These are phyloP conservation scores for Planoprotostelium fungivorum DNA, from an alignment of 78 protist species.

Conservation along the genomic window DNA sequence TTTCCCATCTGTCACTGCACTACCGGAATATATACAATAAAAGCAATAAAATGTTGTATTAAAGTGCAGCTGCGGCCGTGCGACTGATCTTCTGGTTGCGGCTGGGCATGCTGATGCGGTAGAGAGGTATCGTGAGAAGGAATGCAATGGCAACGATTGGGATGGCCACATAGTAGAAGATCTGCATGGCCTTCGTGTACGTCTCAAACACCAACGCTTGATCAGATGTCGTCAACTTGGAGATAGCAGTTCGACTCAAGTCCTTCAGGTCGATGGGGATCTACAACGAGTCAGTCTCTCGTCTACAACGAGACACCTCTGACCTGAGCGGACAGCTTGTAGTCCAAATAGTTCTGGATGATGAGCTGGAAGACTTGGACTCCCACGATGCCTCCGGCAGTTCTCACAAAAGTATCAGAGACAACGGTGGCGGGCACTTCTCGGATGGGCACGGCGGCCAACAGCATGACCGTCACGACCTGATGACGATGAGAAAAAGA, in stretches of 20 bases:
- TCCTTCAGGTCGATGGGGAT: no score
- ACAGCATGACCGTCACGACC: conserved; percentile 1
- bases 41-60: no score
- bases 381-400: neutral
- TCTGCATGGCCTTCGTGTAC: neutral
- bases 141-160: neutral
- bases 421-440: neutral
- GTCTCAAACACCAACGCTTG: neutral
- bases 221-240: no score
- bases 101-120: neutral
- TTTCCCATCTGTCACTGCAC: no score
- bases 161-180: neutral
- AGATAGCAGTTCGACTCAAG: no score
- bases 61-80: neutral
- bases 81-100: neutral
- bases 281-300: no score
- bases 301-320: no score
- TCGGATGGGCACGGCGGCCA: neutral
- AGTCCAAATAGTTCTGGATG: neutral
- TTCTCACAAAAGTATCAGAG: neutral
- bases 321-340: neutral
- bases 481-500: neutral
- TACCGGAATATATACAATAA: no score
- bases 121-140: neutral
- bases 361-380: neutral